Evolutionary conservation across 129 eudicot species (phyloP).

Genomic region (Flaveria bidentis): DNA sequence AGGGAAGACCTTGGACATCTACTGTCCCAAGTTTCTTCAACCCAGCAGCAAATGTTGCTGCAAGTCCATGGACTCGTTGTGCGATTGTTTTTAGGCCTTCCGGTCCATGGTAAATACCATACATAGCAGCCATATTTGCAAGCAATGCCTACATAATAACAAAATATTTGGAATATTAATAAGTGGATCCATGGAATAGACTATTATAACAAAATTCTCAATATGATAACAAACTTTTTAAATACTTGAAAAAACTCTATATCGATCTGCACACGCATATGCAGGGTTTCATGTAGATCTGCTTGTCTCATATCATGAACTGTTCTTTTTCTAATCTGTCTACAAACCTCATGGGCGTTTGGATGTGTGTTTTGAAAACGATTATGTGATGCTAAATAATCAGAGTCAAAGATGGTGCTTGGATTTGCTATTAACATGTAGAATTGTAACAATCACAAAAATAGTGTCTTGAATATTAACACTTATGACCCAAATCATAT

Average conservation of each 20-base stretch:
- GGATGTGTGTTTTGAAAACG: neutral
- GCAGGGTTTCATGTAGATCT: too few relatives aligned
- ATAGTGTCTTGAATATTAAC: neutral
- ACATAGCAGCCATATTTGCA: constrained; percentile 99
- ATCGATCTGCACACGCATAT: neutral
- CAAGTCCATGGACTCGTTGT: constrained; percentile 88
- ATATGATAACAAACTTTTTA: neutral
- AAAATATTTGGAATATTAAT: neutral
- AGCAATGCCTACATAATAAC: constrained; percentile 71
- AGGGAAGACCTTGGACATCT: constrained; percentile 75
- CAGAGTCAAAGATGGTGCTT: neutral
- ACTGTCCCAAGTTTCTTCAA: constrained; percentile 80
- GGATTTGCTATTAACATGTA: neutral
- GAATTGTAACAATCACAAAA: neutral
- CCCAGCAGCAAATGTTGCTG: constrained; percentile 80
- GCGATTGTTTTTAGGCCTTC: constrained; percentile 91
- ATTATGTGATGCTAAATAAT: neutral
- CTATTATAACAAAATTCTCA: neutral
- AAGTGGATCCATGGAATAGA: neutral
- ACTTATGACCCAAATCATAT: neutral
- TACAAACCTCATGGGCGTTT: neutral
- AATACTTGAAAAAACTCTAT: neutral
- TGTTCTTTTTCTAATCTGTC: neutral
- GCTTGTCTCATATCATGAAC: neutral
- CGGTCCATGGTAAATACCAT: constrained; percentile 90